Conservation (phyloP, 345 rosid genomes). For the Ceriops decandra region DNA sequence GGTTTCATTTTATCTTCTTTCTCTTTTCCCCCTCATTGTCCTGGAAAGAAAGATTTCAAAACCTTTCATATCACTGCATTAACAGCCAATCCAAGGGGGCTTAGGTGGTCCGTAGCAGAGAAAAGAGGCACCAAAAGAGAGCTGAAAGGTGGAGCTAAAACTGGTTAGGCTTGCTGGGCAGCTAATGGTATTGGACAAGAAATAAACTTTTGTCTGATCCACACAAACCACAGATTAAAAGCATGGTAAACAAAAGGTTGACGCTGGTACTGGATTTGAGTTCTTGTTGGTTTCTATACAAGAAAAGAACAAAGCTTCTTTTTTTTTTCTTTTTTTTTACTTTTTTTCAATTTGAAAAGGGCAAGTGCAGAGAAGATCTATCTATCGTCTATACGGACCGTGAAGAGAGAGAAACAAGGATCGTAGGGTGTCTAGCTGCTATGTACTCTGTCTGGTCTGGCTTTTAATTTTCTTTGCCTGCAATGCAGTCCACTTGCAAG, state of each 20-base stretch:
- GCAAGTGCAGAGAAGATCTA: slow-evolving; percentile 24
- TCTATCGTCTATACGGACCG: slow-evolving; percentile 21
- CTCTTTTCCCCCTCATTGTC: slow-evolving; percentile 52
- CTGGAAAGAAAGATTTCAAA: slow-evolving; percentile 21
- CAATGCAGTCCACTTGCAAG: slow-evolving; percentile 16
- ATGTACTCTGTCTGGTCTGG: neutral
- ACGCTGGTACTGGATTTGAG: slow-evolving; percentile 29
- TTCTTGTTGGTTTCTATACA: slow-evolving; percentile 35
- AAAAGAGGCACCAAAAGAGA: slow-evolving; percentile 13
- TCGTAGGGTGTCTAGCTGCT: neutral
- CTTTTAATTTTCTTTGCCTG: slow-evolving; percentile 40
- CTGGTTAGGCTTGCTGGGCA: slow-evolving; percentile 11
- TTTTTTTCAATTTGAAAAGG: slow-evolving; percentile 9
- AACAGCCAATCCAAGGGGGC: slow-evolving; percentile 23
- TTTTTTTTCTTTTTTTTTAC: neutral
- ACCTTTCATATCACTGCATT: slow-evolving; percentile 23
- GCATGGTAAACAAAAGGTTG: neutral
- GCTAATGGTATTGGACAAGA: slow-evolving; percentile 13
- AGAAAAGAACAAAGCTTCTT: slow-evolving; percentile 27
- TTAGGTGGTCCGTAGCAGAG: slow-evolving; percentile 32
- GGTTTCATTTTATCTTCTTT: slow-evolving; percentile 20
- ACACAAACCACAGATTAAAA: slow-evolving; percentile 21
- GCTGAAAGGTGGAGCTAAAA: slow-evolving; percentile 25
- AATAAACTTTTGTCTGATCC: slow-evolving; percentile 33
- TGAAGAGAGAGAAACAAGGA: slow-evolving; percentile 20